Evolutionary conservation across 2,329 filamentous ascomycete species (phyloP), one percentile per base, ranked within the genome.

Genomic region (Fusarium transvaalense): DNA sequence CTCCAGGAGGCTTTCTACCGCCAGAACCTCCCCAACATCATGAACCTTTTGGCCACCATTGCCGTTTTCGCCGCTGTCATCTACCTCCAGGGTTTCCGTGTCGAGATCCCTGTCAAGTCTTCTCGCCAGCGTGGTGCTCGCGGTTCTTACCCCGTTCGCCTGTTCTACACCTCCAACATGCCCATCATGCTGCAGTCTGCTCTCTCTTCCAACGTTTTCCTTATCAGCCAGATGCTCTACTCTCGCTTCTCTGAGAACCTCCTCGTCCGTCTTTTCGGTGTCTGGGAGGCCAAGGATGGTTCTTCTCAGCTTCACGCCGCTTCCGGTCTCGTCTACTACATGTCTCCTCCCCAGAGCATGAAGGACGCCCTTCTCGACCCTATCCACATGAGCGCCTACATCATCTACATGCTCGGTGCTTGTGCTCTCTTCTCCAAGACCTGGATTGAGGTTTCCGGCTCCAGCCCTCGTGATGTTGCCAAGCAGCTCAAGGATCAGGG

Each of bases 131-230:
- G 96, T 87, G 96, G 96, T 82, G 96, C 97, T 80, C 95, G 96
- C 77, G 97, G 95, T 78, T 97, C 94, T 39, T 99, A 98, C 89
- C 96, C 96, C 77, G 90, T 99, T 81, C 95, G 97, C 78, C 92
- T 99, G 64, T 99, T 99, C 90, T 99, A 99, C 86, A 99, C 96
- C 79, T 97, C 94, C 81, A 99, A 99, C 91, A 99, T 99, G 97
- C 96, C 96, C 79, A 99, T 99, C 84, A 99, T 99, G 96, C 88
- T 99, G 81, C 97, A 99, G 86, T 98, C 95, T 47, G 96, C 96
- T 75, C 89, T 99, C 74, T 97, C 93, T 73, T 97, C 95, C 87
- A 99, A 99, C 88, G 89, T 99, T 83, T 99, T 99, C 90, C 86
- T 99, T 71, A 94, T 99, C 85, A 96, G 92, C 80, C 96, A 99